These are phyloP conservation scores for Raddia guianensis DNA, from an alignment of 176 grass and related monocot genomes.

Conservation along the genomic window DNA sequence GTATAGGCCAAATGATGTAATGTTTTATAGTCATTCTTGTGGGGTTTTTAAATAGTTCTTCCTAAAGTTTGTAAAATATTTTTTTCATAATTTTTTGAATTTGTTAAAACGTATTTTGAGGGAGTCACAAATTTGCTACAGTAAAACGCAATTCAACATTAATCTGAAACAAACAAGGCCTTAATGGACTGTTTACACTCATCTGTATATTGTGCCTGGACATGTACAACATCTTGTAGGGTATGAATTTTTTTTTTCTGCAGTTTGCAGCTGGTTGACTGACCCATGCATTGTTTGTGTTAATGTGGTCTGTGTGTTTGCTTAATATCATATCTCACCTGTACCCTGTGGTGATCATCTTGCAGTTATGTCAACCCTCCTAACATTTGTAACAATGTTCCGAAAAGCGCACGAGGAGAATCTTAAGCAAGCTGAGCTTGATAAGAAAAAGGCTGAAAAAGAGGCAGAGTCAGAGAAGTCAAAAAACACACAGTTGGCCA, in stretches of 20 bases:
- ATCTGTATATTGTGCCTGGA: not conserved
- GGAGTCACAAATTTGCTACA: too few species aligned
- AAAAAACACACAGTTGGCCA: conserved; percentile 47
- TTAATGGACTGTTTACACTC: conserved; percentile 12
- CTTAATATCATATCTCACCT: not conserved
- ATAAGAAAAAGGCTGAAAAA: conserved; percentile 91
- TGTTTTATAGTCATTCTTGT: too few species aligned
- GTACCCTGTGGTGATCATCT: conserved; percentile 24
- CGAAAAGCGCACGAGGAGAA: conserved; percentile 90
- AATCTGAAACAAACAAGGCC: too few species aligned
- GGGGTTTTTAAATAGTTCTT: too few species aligned
- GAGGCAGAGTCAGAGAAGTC: conserved; percentile 76
- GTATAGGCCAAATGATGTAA: too few species aligned
- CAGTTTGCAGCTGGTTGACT: conserved; percentile 1
- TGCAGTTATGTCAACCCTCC: conserved; percentile 90
- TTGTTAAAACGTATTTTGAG: too few species aligned
- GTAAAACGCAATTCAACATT: too few species aligned
- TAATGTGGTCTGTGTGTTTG: conserved; percentile 34
- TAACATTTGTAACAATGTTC: conserved; percentile 89
- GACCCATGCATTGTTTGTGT: not conserved
- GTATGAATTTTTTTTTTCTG: not conserved
- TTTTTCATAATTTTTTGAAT: too few species aligned
- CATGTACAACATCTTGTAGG: not conserved
- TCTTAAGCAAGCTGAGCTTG: conserved; percentile 87
- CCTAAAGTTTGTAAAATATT: too few species aligned